A percentile compares a stretch with the other conserved stretches of the same genome.
phyloP scores from a whole-genome alignment of 1,284 basidiomycete genomes.

The Boletus holoroseus region DNA sequence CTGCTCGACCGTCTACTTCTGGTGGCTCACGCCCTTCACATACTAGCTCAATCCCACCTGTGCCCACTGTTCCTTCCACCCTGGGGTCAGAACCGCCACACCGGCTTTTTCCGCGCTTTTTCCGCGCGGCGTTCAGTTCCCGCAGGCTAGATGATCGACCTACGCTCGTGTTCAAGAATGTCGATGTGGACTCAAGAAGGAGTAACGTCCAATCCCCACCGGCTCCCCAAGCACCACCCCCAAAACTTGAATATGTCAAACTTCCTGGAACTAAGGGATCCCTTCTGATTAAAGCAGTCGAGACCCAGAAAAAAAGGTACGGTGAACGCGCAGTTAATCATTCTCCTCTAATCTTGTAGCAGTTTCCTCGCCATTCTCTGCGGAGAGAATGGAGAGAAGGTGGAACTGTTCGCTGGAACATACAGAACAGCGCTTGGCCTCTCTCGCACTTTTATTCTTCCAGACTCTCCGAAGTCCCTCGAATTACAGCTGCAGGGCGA shows the following conservation, averaged over 20 bases:
- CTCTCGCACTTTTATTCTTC: constrained; percentile 81
- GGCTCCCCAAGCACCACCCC: constrained; percentile 58
- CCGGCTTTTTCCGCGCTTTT: constrained; percentile 65
- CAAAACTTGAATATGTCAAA: constrained; percentile 84
- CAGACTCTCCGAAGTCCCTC: constrained; percentile 78
- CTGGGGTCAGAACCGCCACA: constrained; percentile 42
- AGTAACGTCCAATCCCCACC: constrained; percentile 28
- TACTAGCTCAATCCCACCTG: constrained; percentile 20
- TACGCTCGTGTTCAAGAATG: constrained; percentile 30
- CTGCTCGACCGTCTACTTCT: constrained; percentile 28
- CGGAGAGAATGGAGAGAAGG: constrained; percentile 88
- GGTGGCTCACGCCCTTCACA: constrained; percentile 7
- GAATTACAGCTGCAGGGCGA: constrained; percentile 88
- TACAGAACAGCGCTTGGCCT: constrained; percentile 74
- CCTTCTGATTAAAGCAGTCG: constrained; percentile 74
- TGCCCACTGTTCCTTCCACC: constrained; percentile 31
- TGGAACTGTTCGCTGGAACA: constrained; percentile 83
- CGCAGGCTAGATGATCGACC: constrained; percentile 56
- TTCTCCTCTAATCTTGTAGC: constrained; percentile 8
- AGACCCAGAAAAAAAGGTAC: constrained; percentile 81
- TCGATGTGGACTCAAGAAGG: constrained; percentile 35
- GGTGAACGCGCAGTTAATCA: constrained; percentile 8
- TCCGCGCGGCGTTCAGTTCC: constrained; percentile 56
- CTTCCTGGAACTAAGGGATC: constrained; percentile 85
- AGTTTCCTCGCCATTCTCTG: constrained; percentile 86